Conservation (phyloP, 371 early-diverging fungal species). For the Mortierella sp. region DNA sequence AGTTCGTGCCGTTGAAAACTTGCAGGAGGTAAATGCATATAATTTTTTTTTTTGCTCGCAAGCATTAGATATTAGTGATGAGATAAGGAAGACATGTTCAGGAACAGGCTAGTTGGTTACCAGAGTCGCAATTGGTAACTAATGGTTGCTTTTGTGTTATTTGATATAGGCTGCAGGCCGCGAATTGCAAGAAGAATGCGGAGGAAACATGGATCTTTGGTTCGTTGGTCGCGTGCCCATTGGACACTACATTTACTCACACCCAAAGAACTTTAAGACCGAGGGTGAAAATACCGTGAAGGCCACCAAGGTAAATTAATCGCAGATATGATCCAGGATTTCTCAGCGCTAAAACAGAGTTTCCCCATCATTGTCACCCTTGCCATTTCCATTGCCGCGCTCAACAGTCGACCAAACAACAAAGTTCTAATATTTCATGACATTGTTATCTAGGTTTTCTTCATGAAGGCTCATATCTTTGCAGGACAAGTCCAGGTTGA, state of each 20-base stretch:
- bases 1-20: slow-evolving; percentile 71
- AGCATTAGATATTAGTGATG: neutral
- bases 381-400: neutral
- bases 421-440: neutral
- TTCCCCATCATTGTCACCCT: neutral
- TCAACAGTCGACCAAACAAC: too few relatives aligned
- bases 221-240: slow-evolving; percentile 81
- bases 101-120: too few relatives aligned
- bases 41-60: too few relatives aligned
- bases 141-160: neutral
- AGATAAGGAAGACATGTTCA: too few relatives aligned
- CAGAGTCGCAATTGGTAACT: neutral
- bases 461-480: slow-evolving; percentile 89
- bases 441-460: slow-evolving; percentile 70
- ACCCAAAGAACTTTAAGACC: slow-evolving; percentile 53
- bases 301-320: slow-evolving; percentile 54
- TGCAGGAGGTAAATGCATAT: slow-evolving; percentile 66
- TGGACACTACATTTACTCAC: slow-evolving; percentile 71
- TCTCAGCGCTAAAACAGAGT: neutral
- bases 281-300: slow-evolving; percentile 31
- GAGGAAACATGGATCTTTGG: slow-evolving; percentile 78
- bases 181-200: slow-evolving; percentile 79
- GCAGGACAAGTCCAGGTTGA: slow-evolving; percentile 80
- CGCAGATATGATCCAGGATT: neutral
- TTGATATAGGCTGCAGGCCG: slow-evolving; percentile 77